Evolutionary conservation across 2,329 filamentous ascomycete species (phyloP).

Genomic region (Cadophora malorum): DNA sequence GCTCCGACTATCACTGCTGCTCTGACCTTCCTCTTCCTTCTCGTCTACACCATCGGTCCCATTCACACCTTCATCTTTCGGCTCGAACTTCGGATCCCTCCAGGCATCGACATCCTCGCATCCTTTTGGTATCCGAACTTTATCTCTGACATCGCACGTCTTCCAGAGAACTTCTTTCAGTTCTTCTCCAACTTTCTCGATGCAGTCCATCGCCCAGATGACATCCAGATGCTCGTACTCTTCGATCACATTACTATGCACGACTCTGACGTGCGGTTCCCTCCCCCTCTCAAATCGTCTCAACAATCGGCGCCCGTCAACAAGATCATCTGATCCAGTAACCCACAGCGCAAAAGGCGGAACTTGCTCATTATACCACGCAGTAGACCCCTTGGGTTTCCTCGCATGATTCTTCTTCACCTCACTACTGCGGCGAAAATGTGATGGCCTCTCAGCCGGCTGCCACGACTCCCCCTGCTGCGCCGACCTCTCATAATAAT

Average conservation of each 20-base stretch:
- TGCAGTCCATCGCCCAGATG: conserved; percentile 90
- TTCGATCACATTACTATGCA: conserved; percentile 82
- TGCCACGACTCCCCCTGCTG: conserved; percentile 3
- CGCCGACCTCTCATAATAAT: conserved; percentile 24
- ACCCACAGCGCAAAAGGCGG: conserved; percentile 92
- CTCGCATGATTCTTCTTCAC: conserved; percentile 45
- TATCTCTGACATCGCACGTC: conserved; percentile 57
- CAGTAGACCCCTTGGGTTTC: conserved; percentile 58
- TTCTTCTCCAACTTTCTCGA: conserved; percentile 83
- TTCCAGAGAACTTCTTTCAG: conserved; percentile 84
- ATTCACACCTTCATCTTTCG: conserved; percentile 5
- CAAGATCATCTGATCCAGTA: conserved; percentile 80
- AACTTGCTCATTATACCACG: conserved; percentile 82
- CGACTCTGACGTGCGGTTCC: conserved; percentile 81
- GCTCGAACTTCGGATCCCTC: conserved; percentile 31
- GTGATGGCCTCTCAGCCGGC: not conserved
- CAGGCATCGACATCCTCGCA: conserved; percentile 42
- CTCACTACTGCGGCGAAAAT: conserved; percentile 33
- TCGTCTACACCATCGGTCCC: not conserved
- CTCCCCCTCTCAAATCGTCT: conserved; percentile 75
- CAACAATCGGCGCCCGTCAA: conserved; percentile 79
- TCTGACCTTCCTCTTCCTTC: conserved; percentile 21
- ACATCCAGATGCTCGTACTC: conserved; percentile 95
- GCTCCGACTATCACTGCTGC: conserved; percentile 15
- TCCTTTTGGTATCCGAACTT: conserved; percentile 38